Conservation (phyloP, 2,329 filamentous ascomycete species). For the Aspergillus unguis region DNA sequence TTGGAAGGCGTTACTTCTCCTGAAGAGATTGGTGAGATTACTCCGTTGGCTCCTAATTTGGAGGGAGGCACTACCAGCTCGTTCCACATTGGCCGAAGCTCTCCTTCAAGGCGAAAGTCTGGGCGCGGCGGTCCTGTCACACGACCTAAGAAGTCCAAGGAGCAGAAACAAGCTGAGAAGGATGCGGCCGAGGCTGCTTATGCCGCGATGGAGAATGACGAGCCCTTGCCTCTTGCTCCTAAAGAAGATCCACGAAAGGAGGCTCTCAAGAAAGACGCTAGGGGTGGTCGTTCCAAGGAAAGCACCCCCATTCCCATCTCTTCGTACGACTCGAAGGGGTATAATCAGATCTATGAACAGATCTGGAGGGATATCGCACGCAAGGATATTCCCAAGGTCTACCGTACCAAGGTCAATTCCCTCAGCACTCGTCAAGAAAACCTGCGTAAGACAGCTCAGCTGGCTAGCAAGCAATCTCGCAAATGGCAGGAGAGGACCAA, state of each 20-base stretch:
- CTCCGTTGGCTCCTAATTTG: conserved; percentile 71
- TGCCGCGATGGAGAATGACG: conserved; percentile 58
- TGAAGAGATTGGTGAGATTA: conserved; percentile 70
- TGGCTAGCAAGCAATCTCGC: conserved; percentile 95
- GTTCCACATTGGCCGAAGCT: conserved; percentile 66
- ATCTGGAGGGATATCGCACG: conserved; percentile 94
- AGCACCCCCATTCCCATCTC: conserved; percentile 52
- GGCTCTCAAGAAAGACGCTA: conserved; percentile 43
- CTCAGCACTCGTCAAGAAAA: conserved; percentile 89
- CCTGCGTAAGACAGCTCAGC: conserved; percentile 91
- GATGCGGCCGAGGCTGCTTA: conserved; percentile 83
- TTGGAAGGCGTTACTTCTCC: conserved; percentile 74
- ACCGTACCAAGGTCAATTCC: conserved; percentile 80
- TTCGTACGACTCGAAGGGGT: conserved; percentile 81
- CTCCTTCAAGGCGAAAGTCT: conserved; percentile 51
- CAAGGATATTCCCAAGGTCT: conserved; percentile 91
- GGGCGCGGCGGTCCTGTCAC: conserved; percentile 52
- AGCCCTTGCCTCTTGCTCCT: conserved; percentile 50
- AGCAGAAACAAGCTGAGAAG: conserved; percentile 67
- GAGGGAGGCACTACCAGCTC: conserved; percentile 83
- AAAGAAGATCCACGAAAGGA: conserved; percentile 53
- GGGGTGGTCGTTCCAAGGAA: conserved; percentile 41
- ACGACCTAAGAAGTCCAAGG: conserved; percentile 82
- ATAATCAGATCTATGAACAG: conserved; percentile 95
- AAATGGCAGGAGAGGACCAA: conserved; percentile 97